These are phyloP conservation scores for Murraya paniculata DNA, from an alignment of 345 rosid genomes.

Conservation along the genomic window DNA sequence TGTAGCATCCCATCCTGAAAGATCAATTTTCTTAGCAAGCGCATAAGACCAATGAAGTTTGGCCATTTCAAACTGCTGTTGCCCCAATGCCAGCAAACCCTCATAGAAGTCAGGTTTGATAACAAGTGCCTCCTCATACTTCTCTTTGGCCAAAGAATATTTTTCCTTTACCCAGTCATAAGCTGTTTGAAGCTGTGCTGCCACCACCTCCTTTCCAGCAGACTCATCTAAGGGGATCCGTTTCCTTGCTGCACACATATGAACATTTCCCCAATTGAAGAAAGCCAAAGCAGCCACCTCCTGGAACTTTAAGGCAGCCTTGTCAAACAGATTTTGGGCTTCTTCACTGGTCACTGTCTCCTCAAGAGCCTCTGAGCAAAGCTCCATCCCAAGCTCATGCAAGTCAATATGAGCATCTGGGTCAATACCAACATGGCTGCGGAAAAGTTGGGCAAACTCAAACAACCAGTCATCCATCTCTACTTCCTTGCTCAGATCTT, in stretches of 20 bases:
- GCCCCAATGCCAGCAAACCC: constrained; percentile 92
- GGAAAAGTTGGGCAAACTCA: constrained; percentile 95
- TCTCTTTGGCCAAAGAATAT: constrained; percentile 76
- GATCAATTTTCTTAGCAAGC: constrained; percentile 77
- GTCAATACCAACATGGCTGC: constrained; percentile 85
- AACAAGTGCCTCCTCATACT: constrained; percentile 72
- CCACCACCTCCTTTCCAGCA: constrained; percentile 62
- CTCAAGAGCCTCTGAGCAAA: constrained; percentile 95
- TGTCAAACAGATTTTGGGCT: constrained; percentile 84
- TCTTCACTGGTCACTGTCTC: constrained; percentile 91
- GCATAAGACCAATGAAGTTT: constrained; percentile 93
- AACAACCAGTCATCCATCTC: constrained; percentile 99
- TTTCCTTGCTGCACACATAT: constrained; percentile 98
- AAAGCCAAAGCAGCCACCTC: constrained; percentile 96
- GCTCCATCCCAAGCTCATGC: constrained; percentile 98
- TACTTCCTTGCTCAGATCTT: constrained; percentile 71
- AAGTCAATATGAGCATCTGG: constrained; percentile 94
- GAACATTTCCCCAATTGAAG: constrained; percentile 99
- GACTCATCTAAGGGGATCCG: constrained; percentile 91
- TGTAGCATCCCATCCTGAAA: constrained; percentile 67
- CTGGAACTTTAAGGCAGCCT: constrained; percentile 91
- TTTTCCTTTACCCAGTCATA: constrained; percentile 92
- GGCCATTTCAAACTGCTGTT: constrained; percentile 98
- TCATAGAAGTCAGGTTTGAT: constrained; percentile 95
- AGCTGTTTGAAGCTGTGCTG: constrained; percentile 72